Conservation (phyloP, 495 filamentous ascomycete genomes). For the Aspergillus cristatus region DNA sequence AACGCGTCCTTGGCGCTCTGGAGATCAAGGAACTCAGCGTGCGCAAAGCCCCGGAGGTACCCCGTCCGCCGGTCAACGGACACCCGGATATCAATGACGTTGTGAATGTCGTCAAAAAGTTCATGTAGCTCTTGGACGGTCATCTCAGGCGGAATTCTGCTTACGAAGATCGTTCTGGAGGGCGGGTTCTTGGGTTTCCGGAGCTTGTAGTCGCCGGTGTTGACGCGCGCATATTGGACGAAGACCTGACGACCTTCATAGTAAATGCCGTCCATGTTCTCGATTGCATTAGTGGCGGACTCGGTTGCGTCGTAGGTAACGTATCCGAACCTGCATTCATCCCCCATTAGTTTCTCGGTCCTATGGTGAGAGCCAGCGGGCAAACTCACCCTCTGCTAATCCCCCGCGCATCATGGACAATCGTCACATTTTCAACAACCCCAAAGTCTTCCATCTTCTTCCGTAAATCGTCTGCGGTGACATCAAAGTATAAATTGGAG, state of each 20-base stretch:
- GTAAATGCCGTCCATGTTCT: slow-evolving; percentile 55
- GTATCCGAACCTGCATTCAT: slow-evolving; percentile 63
- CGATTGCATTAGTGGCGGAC: slow-evolving; percentile 50
- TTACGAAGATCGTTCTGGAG: slow-evolving; percentile 68
- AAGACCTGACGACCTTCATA: slow-evolving; percentile 70
- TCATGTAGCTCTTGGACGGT: slow-evolving; percentile 79
- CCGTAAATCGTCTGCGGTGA: slow-evolving; percentile 60
- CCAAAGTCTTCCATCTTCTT: slow-evolving; percentile 61
- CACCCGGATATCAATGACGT: slow-evolving; percentile 74
- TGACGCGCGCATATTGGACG: slow-evolving; percentile 41
- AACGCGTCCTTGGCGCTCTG: slow-evolving; percentile 49
- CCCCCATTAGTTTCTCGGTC: neutral
- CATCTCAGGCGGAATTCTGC: slow-evolving; percentile 84
- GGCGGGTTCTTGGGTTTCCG: slow-evolving; percentile 27
- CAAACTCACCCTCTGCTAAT: slow-evolving; percentile 76
- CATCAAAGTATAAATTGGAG: slow-evolving; percentile 81
- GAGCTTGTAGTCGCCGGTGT: slow-evolving; percentile 15
- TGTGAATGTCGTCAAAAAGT: slow-evolving; percentile 62
- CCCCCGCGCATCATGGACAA: slow-evolving; percentile 63
- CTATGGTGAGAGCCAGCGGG: slow-evolving; percentile 16
- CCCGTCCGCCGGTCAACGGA: slow-evolving; percentile 85
- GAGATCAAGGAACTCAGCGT: slow-evolving; percentile 72
- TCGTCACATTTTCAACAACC: slow-evolving; percentile 38
- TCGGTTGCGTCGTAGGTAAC: slow-evolving; percentile 54
- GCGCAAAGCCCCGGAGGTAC: slow-evolving; percentile 79